phyloP scores from a whole-genome alignment of 129 eudicot genomes.

The Arctium lappa region DNA sequence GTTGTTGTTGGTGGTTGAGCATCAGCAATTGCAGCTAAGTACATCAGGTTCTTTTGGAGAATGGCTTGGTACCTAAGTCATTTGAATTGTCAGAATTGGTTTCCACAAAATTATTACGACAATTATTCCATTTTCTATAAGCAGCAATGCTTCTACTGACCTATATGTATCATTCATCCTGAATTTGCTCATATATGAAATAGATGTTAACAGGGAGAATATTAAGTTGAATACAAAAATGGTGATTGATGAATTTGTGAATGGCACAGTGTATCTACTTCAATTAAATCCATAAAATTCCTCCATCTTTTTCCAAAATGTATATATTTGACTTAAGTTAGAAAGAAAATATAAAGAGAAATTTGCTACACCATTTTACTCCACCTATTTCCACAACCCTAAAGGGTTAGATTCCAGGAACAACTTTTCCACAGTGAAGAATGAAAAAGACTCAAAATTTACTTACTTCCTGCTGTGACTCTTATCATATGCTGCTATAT shows the following conservation, averaged over 20 bases:
- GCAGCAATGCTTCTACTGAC: too few relatives aligned
- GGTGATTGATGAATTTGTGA: too few relatives aligned
- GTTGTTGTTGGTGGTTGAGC: slow-evolving; percentile 65
- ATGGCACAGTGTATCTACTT: background rate
- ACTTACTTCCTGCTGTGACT: background rate
- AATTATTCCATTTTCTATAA: too few relatives aligned
- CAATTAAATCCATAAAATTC: background rate
- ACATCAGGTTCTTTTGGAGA: slow-evolving; percentile 80
- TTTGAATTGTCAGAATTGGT: slow-evolving; percentile 6
- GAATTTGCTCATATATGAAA: background rate
- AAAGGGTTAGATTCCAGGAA: background rate
- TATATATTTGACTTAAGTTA: background rate
- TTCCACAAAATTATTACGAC: background rate
- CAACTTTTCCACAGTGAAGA: too few relatives aligned
- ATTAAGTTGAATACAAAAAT: too few relatives aligned
- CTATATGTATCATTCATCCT: background rate
- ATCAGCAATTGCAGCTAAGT: slow-evolving; percentile 91
- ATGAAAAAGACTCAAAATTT: background rate
- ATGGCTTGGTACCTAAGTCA: slow-evolving; percentile 62
- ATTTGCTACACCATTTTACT: too few relatives aligned
- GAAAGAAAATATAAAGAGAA: background rate
- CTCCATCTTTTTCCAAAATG: background rate
- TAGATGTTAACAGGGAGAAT: background rate
- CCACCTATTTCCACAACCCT: background rate
- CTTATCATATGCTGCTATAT: background rate